These are phyloP conservation scores for Pseudocercospora fijiensis DNA, from an alignment of 2,329 filamentous ascomycete species.

Conservation along the genomic window DNA sequence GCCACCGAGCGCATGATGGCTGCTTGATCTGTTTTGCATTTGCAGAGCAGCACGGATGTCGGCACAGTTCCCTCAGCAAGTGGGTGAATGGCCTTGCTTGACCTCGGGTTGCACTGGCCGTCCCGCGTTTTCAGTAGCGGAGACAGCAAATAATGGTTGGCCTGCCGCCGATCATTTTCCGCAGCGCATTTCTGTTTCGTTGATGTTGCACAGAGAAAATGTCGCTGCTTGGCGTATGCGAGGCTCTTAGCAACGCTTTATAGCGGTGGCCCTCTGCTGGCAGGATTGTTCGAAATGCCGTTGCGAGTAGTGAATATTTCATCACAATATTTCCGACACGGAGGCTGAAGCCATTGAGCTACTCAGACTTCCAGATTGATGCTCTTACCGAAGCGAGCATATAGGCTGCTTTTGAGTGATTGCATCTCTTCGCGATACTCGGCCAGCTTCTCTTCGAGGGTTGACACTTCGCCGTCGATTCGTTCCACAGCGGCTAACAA, in stretches of 20 bases:
- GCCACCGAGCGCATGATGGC: neutral
- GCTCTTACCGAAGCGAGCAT: conserved; percentile 90
- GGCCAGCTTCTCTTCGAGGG: conserved; percentile 73
- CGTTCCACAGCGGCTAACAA: conserved; percentile 68
- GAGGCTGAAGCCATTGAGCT: neutral
- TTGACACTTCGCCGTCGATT: conserved; percentile 73
- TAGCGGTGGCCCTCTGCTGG: neutral
- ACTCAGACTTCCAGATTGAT: conserved; percentile 83
- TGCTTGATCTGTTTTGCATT: neutral
- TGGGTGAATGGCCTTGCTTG: neutral
- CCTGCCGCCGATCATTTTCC: neutral
- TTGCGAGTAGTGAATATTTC: neutral
- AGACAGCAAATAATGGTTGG: neutral
- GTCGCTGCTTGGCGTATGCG: neutral
- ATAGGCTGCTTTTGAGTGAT: conserved; percentile 84
- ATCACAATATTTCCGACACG: neutral
- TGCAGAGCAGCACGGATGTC: conserved; percentile 7
- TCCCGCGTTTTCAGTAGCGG: conserved; percentile 1
- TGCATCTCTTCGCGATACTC: conserved; percentile 82
- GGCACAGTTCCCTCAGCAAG: neutral
- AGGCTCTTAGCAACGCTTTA: neutral
- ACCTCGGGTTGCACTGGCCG: conserved; percentile 2
- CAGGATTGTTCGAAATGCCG: neutral
- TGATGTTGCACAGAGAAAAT: neutral
- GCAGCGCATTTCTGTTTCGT: neutral